A percentile compares a stretch with the other conserved stretches of the same genome.
phyloP scores from a whole-genome alignment of 1,284 basidiomycete genomes.

The Papiliotrema flavescens region DNA sequence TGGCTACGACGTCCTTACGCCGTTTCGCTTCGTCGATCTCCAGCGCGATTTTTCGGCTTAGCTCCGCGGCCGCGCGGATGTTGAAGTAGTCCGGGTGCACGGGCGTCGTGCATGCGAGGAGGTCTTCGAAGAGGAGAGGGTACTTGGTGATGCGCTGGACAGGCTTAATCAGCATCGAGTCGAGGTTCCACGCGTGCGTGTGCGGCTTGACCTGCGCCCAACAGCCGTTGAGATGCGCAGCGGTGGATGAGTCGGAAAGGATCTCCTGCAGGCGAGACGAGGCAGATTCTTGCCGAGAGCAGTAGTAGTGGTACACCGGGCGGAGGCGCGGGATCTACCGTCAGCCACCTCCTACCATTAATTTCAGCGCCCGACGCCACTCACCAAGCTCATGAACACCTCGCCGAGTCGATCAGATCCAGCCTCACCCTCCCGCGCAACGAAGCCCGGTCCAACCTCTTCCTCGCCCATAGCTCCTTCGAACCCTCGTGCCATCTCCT shows the following conservation, averaged over 20 bases:
- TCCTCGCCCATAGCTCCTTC: slow-evolving; percentile 45
- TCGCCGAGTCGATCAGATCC: slow-evolving; percentile 68
- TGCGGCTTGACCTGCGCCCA: slow-evolving; percentile 64
- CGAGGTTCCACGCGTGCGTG: slow-evolving; percentile 89
- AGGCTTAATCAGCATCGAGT: slow-evolving; percentile 81
- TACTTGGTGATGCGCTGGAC: slow-evolving; percentile 92
- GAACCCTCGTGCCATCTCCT: slow-evolving; percentile 56
- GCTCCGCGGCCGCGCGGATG: slow-evolving; percentile 62
- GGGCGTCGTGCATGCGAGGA: slow-evolving; percentile 73
- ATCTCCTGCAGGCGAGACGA: slow-evolving; percentile 60
- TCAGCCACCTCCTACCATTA: slow-evolving; percentile 2
- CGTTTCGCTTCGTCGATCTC: slow-evolving; percentile 84
- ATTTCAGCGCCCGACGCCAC: slow-evolving; percentile 27
- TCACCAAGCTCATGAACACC: slow-evolving; percentile 69
- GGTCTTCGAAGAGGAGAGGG: slow-evolving; percentile 73
- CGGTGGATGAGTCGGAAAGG: slow-evolving; percentile 38
- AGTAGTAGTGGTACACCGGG: slow-evolving; percentile 77
- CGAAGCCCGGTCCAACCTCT: slow-evolving; percentile 10
- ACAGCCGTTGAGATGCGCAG: slow-evolving; percentile 66
- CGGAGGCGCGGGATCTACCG: slow-evolving; percentile 70
- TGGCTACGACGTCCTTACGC: slow-evolving; percentile 74
- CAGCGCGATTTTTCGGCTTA: slow-evolving; percentile 72
- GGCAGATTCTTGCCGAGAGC: slow-evolving; percentile 76
- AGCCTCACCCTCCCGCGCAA: slow-evolving; percentile 47
- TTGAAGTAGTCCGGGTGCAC: slow-evolving; percentile 68